Evolutionary conservation across 768 basidiomycete genomes (phyloP), one percentile per base, ranked within the genome.

Genomic region (Chalciporus sphaerocephalus): DNA sequence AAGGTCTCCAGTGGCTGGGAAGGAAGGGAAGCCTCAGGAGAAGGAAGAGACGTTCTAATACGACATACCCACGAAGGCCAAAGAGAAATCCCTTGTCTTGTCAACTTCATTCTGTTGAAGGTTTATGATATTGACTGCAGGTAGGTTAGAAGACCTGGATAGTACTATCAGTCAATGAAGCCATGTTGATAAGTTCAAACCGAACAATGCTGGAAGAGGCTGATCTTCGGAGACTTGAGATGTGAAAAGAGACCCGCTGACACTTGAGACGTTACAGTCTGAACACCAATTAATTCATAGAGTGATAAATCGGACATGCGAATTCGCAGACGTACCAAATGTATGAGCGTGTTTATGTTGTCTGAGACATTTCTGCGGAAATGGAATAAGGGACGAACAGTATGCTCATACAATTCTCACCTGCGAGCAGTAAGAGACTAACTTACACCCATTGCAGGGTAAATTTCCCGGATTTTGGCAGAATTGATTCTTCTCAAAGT

Each of bases 401-500:
- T 11, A 11, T 13, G 7, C 16, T 17, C 20, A 15, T 16, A 2
- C 6, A 2, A 6, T 5, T 1, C 55, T 42, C 37, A 61, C 60
- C 55, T 55, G 66, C 1, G 74, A 76, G 49, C 74, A 76, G 42
- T 75, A 76, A 6, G 66, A 66, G 12, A 71, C 73, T 8, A 74
- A 49, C 46, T 56, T 65, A 48, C 73, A 74, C 23, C 40, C 52
- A 27, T 36, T 32, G 32, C 58, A 61, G 36, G 49, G 42, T 30
- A 55, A 34, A 8, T 20, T 65, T 5, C 61, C 69, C 1, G 52
- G 51, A 7, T 63, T 60, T 1, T 34, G 6, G 39, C 71, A 73
- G 21, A 20, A 34, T 21, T 23, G 40, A 28, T 53, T 36, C 25
- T 55, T 46, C 4, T 20, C 13, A 6, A 33, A 34, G 22, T 62